phyloP scores from a whole-genome alignment of 1,284 basidiomycete species.

The Baeospora myosura region DNA sequence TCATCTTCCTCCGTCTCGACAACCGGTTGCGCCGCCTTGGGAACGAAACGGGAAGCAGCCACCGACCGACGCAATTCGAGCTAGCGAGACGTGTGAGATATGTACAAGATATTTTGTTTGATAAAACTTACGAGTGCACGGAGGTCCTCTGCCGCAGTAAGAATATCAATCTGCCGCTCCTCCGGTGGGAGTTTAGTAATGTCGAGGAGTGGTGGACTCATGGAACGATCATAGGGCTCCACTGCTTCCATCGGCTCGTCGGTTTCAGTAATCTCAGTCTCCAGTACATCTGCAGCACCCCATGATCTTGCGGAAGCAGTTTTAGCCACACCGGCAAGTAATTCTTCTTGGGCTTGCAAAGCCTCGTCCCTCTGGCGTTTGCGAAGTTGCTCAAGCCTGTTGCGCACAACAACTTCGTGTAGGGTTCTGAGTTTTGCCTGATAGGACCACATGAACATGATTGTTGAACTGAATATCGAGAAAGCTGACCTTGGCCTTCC shows the following conservation, averaged over 20 bases:
- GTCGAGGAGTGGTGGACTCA: slow-evolving; percentile 75
- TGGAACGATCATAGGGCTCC: slow-evolving; percentile 73
- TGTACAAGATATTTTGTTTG: slow-evolving; percentile 5
- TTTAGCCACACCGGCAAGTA: slow-evolving; percentile 73
- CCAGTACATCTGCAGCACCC: slow-evolving; percentile 36
- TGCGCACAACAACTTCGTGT: slow-evolving; percentile 94
- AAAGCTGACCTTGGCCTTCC: slow-evolving; percentile 92
- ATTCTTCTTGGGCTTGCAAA: slow-evolving; percentile 83
- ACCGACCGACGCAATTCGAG: slow-evolving; percentile 71
- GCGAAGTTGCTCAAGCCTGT: slow-evolving; percentile 90
- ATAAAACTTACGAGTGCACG: slow-evolving; percentile 52
- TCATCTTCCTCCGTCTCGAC: slow-evolving; percentile 46
- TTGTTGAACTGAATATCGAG: background rate
- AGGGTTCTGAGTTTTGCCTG: slow-evolving; percentile 86
- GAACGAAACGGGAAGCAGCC: slow-evolving; percentile 77
- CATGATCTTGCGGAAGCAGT: slow-evolving; percentile 39
- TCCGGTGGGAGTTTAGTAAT: slow-evolving; percentile 65
- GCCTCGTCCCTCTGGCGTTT: slow-evolving; percentile 95
- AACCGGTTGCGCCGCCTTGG: slow-evolving; percentile 54
- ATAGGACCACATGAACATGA: background rate
- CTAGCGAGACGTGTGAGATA: slow-evolving; percentile 30
- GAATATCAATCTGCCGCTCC: slow-evolving; percentile 72
- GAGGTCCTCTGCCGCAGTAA: slow-evolving; percentile 63
- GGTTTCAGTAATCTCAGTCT: slow-evolving; percentile 31
- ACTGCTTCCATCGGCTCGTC: slow-evolving; percentile 48